Percentiles rank a stretch among this genome's conserved stretches.
phyloP scores from a whole-genome alignment of 768 basidiomycete genomes.

The Chalciporus pseudorubinellus region DNA sequence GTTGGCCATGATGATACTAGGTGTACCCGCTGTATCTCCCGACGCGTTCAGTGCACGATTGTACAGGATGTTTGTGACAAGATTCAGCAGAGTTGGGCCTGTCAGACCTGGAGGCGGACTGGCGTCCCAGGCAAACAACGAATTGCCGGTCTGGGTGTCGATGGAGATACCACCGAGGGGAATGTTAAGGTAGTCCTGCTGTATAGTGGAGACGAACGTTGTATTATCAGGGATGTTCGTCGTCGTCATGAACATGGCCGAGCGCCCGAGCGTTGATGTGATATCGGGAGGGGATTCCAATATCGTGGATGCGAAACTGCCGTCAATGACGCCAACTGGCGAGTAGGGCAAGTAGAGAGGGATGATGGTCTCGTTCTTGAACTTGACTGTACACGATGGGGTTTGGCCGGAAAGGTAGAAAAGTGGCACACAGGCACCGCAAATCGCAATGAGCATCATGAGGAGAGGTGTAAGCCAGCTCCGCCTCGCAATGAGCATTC shows the following conservation, averaged over 20 bases:
- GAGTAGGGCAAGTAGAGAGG: constrained; percentile 58
- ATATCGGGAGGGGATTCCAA: constrained; percentile 57
- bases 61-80: constrained; percentile 65
- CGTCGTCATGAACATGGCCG: constrained; percentile 34
- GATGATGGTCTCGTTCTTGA: constrained; percentile 35
- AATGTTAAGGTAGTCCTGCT: constrained; percentile 51
- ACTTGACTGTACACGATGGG: constrained; percentile 48
- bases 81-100: constrained; percentile 62
- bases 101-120: constrained; percentile 53
- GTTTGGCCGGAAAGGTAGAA: constrained; percentile 55
- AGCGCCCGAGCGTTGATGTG: constrained; percentile 43
- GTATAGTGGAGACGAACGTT: constrained; percentile 56
- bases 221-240: constrained; percentile 51
- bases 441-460: constrained; percentile 51
- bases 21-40: constrained; percentile 34
- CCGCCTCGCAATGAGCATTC: constrained; percentile 57
- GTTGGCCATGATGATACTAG: constrained; percentile 55
- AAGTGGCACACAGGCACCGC: constrained; percentile 65
- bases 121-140: constrained; percentile 73
- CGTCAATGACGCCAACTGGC: constrained; percentile 34
- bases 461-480: constrained; percentile 69
- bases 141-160: constrained; percentile 44
- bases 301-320: constrained; percentile 35
- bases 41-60: constrained; percentile 58
- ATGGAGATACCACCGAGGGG: constrained; percentile 68